Conservation (phyloP, 371 early-diverging fungal species). For the Rhizomucor pusillus region DNA sequence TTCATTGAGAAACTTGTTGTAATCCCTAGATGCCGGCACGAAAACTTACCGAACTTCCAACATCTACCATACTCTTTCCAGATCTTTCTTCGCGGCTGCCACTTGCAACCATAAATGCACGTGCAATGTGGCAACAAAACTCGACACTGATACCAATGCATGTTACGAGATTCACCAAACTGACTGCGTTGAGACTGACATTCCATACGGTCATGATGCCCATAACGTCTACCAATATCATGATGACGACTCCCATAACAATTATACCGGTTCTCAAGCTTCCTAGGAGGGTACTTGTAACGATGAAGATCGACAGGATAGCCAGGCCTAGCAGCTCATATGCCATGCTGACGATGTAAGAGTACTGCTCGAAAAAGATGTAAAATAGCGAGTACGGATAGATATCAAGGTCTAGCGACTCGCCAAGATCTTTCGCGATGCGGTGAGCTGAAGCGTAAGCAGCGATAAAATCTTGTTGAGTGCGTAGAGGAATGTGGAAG, state of each 20-base stretch:
- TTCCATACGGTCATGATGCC: slow-evolving; percentile 70
- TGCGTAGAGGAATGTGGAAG: slow-evolving; percentile 63
- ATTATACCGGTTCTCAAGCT: slow-evolving; percentile 56
- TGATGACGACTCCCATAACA: slow-evolving; percentile 57
- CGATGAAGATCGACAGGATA: slow-evolving; percentile 57
- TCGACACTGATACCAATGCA: slow-evolving; percentile 80
- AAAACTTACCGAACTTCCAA: slow-evolving; percentile 64
- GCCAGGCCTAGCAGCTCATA: slow-evolving; percentile 54
- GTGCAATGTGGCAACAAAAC: slow-evolving; percentile 72
- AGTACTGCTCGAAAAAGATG: slow-evolving; percentile 79
- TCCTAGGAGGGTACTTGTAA: slow-evolving; percentile 59
- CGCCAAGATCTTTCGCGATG: slow-evolving; percentile 57
- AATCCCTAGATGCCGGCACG: neutral
- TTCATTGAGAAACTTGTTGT: neutral
- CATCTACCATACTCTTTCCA: slow-evolving; percentile 56
- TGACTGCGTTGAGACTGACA: slow-evolving; percentile 70
- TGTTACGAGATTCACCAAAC: slow-evolving; percentile 74
- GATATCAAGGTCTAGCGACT: slow-evolving; percentile 48
- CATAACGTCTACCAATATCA: slow-evolving; percentile 65
- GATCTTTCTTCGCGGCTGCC: slow-evolving; percentile 46
- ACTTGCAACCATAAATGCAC: slow-evolving; percentile 58
- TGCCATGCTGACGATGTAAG: slow-evolving; percentile 58
- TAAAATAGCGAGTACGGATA: slow-evolving; percentile 77
- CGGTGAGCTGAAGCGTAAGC: slow-evolving; percentile 64
- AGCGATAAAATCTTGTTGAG: slow-evolving; percentile 65